phyloP scores from a whole-genome alignment of 331 rosid genomes.

The Spiraea crenata region DNA sequence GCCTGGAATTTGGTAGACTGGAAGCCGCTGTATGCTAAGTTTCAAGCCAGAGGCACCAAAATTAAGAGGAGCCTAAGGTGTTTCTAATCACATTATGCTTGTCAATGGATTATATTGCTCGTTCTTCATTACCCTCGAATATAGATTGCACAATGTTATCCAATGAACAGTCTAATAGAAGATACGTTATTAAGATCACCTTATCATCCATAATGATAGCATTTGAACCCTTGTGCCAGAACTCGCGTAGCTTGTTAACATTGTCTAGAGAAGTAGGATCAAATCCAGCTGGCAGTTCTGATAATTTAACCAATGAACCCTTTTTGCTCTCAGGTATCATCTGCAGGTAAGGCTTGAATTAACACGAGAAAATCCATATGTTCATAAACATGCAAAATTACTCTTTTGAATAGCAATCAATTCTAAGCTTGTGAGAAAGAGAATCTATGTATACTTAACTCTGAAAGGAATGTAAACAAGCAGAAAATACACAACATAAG shows the following conservation, averaged over 20 bases:
- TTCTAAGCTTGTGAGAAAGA: background rate
- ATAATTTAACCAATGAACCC: constrained; percentile 31
- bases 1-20: background rate
- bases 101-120: background rate
- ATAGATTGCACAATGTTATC: background rate
- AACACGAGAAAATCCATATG: background rate
- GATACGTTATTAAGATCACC: constrained; percentile 31
- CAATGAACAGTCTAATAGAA: background rate
- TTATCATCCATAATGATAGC: constrained; percentile 61
- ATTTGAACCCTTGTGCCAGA: constrained; percentile 47
- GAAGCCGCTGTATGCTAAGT: background rate
- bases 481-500: background rate
- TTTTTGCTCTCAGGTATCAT: constrained; percentile 33
- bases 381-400: background rate
- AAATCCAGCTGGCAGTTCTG: constrained; percentile 30
- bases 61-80: background rate
- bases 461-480: background rate
- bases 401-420: background rate
- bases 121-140: background rate
- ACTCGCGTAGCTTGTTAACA: constrained; percentile 47
- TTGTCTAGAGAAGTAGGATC: constrained; percentile 35
- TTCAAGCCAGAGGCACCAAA: background rate
- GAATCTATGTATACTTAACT: background rate
- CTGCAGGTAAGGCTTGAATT: constrained; percentile 34
- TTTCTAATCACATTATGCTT: background rate